phyloP scores from a whole-genome alignment of 495 filamentous ascomycete genomes.

The Opeltia flavorubescens region DNA sequence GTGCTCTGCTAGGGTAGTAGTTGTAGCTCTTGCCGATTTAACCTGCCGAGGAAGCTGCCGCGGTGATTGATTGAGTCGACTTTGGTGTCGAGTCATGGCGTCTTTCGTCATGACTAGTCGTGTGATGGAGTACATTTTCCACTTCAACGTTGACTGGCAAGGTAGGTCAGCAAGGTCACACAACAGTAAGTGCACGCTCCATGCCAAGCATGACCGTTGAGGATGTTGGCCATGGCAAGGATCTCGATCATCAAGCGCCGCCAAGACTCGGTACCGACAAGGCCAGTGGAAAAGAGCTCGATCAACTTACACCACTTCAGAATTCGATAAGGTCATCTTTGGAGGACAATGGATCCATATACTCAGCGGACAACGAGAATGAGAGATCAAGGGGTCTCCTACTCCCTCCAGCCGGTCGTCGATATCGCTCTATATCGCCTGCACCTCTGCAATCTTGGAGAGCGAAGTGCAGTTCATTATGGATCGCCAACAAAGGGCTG shows the following conservation, averaged over 20 bases:
- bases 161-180: too few relatives aligned
- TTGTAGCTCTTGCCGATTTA: background rate
- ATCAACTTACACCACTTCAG: background rate
- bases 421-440: constrained; percentile 10
- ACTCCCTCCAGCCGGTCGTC: background rate
- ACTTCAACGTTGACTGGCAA: too few relatives aligned
- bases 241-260: background rate
- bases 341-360: constrained; percentile 2
- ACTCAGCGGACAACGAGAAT: constrained; percentile 10
- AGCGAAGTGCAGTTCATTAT: constrained; percentile 17
- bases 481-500: constrained; percentile 55
- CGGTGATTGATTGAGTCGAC: background rate
- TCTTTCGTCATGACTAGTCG: background rate
- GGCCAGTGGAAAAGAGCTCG: background rate
- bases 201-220: too few relatives aligned
- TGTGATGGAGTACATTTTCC: background rate
- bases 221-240: too few relatives aligned
- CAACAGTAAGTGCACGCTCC: too few relatives aligned
- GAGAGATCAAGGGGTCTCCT: constrained; percentile 7
- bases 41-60: background rate
- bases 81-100: too few relatives aligned
- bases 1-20: background rate
- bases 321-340: background rate
- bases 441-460: constrained; percentile 17
- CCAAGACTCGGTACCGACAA: background rate